Percentiles rank a stretch among this genome's conserved stretches.
Conservation (phyloP, 306 rosid species). For the Dryas octopetala region DNA sequence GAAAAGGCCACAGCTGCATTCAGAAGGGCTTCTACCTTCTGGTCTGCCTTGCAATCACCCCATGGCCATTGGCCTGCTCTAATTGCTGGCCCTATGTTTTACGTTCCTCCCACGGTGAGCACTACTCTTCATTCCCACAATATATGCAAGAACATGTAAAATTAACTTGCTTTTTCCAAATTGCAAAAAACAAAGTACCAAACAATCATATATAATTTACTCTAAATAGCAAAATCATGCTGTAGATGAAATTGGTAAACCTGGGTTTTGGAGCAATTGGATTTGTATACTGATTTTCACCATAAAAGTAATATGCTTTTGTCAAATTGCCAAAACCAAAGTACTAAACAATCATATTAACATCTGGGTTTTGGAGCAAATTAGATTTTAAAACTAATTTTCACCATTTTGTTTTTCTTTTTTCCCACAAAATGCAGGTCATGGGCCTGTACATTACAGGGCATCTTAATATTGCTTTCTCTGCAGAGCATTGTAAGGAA, state of each 20-base stretch:
- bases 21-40: slow-evolving; percentile 45
- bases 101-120: slow-evolving; percentile 60
- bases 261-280: background rate
- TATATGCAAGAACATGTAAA: background rate
- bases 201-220: no score
- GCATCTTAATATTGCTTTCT: slow-evolving; percentile 44
- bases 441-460: slow-evolving; percentile 63
- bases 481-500: slow-evolving; percentile 47
- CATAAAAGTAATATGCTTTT: no score
- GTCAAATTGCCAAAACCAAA: no score
- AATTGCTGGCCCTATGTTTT: slow-evolving; percentile 62
- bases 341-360: no score
- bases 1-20: slow-evolving; percentile 30
- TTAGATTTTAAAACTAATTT: background rate
- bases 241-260: background rate
- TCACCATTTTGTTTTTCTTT: no score
- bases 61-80: slow-evolving; percentile 93
- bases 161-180: background rate
- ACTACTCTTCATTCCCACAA: background rate
- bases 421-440: slow-evolving; percentile 34
- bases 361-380: background rate
- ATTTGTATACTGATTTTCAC: no score
- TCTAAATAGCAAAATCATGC: background rate
- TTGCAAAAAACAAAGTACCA: background rate
- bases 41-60: slow-evolving; percentile 54